These are phyloP conservation scores for Coemansia sp. DNA, from an alignment of 192 early-diverging fungal genomes.

Conservation along the genomic window DNA sequence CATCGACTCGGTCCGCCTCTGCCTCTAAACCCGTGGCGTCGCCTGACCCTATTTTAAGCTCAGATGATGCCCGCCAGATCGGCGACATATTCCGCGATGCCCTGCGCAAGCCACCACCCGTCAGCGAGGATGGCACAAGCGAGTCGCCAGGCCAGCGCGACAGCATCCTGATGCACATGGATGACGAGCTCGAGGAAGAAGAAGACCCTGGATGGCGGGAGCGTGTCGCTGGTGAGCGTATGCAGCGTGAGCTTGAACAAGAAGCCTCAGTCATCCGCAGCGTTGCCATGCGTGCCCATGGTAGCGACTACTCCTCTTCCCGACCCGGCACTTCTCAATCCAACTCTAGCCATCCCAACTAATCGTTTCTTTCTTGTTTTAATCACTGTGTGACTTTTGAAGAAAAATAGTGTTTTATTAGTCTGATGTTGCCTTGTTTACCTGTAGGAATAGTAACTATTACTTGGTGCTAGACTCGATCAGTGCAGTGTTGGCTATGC, in stretches of 20 bases:
- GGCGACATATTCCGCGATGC: slow-evolving; percentile 54
- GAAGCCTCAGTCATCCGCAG: slow-evolving; percentile 44
- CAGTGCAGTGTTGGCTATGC: no score
- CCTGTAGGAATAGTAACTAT: no score
- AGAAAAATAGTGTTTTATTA: no score
- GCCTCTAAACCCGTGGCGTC: slow-evolving; percentile 3
- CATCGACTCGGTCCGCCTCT: slow-evolving; percentile 30
- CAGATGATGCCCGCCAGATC: slow-evolving; percentile 49
- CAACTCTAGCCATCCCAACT: not conserved
- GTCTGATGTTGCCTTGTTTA: no score
- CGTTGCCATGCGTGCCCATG: slow-evolving; percentile 47
- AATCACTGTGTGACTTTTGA: not conserved
- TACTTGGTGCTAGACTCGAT: no score
- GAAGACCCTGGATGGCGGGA: slow-evolving; percentile 51
- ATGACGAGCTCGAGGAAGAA: slow-evolving; percentile 28
- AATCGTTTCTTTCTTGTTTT: not conserved
- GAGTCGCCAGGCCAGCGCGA: slow-evolving; percentile 12
- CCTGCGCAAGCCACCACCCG: slow-evolving; percentile 47
- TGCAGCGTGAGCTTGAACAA: slow-evolving; percentile 52
- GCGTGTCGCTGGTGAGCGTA: slow-evolving; percentile 51
- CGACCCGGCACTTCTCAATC: slow-evolving; percentile 28
- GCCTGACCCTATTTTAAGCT: slow-evolving; percentile 30
- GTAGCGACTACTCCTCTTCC: slow-evolving; percentile 47
- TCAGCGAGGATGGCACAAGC: slow-evolving; percentile 38
- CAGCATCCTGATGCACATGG: slow-evolving; percentile 20